Conservation (phyloP, 1,284 basidiomycete genomes). For the Ceratorhiza oryzae-sativae region DNA sequence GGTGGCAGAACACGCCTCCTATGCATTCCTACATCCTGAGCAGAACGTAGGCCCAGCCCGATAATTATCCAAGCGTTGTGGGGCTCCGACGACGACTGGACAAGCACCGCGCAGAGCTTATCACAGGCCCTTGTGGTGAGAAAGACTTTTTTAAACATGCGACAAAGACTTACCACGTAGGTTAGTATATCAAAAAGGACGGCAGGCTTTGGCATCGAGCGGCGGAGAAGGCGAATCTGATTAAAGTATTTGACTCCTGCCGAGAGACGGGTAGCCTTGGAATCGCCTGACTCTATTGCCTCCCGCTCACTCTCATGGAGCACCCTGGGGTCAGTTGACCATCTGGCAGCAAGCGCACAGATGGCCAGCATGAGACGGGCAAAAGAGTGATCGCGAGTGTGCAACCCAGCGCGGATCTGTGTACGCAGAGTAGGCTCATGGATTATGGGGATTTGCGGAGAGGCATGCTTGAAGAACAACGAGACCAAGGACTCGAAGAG, state of each 20-base stretch:
- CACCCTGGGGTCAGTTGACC: conserved; percentile 58
- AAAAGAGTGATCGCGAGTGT: conserved; percentile 57
- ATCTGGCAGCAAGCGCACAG: conserved; percentile 61
- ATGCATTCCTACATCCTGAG: conserved; percentile 58
- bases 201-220: conserved; percentile 51
- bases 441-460: conserved; percentile 57
- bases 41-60: conserved; percentile 58
- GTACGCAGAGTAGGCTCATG: conserved; percentile 60
- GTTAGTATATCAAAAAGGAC: conserved; percentile 54
- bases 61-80: conserved; percentile 56
- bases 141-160: conserved; percentile 55
- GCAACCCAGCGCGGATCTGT: conserved; percentile 55
- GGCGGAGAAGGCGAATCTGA: conserved; percentile 49
- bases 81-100: conserved; percentile 51
- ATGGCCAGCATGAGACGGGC: conserved; percentile 59
- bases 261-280: conserved; percentile 47
- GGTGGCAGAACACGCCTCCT: conserved; percentile 47
- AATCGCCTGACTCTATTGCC: conserved; percentile 41
- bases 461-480: conserved; percentile 58
- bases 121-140: conserved; percentile 50
- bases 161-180: conserved; percentile 52
- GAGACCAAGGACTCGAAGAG: conserved; percentile 58
- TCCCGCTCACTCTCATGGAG: conserved; percentile 50
- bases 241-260: conserved; percentile 54
- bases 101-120: conserved; percentile 51